phyloP scores from a whole-genome alignment of 2,329 filamentous ascomycete genomes.

The Plectosphaerella cucumerina region DNA sequence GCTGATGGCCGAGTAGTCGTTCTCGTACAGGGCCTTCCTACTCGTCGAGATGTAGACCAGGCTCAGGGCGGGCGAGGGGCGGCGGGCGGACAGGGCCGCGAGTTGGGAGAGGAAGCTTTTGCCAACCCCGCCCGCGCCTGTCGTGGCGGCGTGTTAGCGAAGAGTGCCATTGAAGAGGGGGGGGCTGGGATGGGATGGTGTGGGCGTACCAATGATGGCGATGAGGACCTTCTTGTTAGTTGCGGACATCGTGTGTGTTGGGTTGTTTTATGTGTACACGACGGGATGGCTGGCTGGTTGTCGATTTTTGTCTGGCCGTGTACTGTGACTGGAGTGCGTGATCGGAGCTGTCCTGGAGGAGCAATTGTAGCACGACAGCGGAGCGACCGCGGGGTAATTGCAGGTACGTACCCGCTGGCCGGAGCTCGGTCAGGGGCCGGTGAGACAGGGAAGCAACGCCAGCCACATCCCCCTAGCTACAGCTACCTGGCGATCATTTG shows the following conservation, averaged over 20 bases:
- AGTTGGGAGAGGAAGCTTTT: constrained; percentile 87
- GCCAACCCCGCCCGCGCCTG: constrained; percentile 89
- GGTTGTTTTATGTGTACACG: background rate
- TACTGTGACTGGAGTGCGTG: background rate
- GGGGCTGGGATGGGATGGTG: background rate
- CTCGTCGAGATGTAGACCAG: constrained; percentile 85
- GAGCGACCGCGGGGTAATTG: no score
- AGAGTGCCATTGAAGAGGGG: background rate
- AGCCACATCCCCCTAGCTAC: no score
- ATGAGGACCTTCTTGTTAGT: constrained; percentile 43
- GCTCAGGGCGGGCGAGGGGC: constrained; percentile 64
- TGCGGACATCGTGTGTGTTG: constrained; percentile 30
- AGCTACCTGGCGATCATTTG: no score
- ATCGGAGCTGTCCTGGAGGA: background rate
- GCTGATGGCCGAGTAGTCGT: constrained; percentile 65
- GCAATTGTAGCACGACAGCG: background rate
- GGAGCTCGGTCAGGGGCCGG: no score
- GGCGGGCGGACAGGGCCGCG: constrained; percentile 59
- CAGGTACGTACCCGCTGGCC: no score
- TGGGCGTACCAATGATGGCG: constrained; percentile 44
- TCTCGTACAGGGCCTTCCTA: constrained; percentile 73
- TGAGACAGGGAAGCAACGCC: no score
- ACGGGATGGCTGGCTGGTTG: background rate
- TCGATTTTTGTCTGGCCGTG: no score
- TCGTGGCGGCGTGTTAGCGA: background rate